Base-by-base conservation (phyloP, 352 stramenopile genomes). In the Globisporangium ultimum region DNA sequence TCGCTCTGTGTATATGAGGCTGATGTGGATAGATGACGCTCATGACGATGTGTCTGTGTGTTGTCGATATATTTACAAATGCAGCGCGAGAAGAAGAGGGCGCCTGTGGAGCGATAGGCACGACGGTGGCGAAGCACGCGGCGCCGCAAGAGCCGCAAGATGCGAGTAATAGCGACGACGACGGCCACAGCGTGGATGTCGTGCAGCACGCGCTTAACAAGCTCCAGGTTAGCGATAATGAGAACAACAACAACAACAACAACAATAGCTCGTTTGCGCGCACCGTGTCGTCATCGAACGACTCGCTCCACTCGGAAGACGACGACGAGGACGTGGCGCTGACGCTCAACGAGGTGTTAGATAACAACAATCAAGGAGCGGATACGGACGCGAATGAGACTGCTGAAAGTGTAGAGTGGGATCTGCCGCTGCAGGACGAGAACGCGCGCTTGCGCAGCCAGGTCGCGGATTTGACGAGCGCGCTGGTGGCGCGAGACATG, bases 401-500 rank as follows among this genome's bases (percentile, higher is more conserved):
- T 14, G 8, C 32, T 14, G 24, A 21, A 17, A 22, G 17, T 50
- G 15, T 18, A 8, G 70, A 76, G 3, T 50, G 64, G 54, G 61
- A 70, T 59, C 45, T 58, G 36, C 15, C 36, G 51, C 66, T 91
- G 5, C 61, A 54, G 10, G 56, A 55, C 1, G 64, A 61, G n/a
- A 89, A 88, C 58, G 71, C 80, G 28, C 60, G 73, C 22, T 65
- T 95, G 48, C 74, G 71, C 9, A 53, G 49, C 43, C 59, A 89
- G 32, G 70, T 91, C 18, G 74, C 74, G 1, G 84, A 95, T 52
- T 72, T 95, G 34, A 78, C 68, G 6, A 83, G 80, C 17, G 80
- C 84, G 18, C 63, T 95, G 21, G 73, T 90, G 43, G 84, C 78
- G 32, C 63, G 84, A 13, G 86, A 95, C 56, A 74, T 92, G 65